Base-by-base conservation (phyloP, 306 rosid species). In the Quercus glauca region DNA sequence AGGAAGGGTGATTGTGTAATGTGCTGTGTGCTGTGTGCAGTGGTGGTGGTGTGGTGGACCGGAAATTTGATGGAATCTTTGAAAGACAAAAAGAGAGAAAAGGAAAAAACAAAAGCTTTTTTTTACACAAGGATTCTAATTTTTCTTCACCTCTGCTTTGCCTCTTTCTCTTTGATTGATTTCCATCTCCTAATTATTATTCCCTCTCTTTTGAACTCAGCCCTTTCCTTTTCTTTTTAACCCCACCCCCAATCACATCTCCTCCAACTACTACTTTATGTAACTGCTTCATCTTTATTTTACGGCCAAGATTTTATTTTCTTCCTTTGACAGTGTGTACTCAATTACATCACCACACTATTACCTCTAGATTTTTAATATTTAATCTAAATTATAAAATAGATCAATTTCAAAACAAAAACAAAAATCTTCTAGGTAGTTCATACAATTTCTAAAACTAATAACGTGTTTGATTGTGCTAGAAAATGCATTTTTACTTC, bases 41-140 rank as follows among this genome's bases (percentile, higher is more conserved):
- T 49, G 17, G 17, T 10, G 65, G 25, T 72, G 88, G 0, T 1
- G 91, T 85, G 94, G 97, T 89, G 91, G 91, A 90, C 97, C 89
- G 78, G 80, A 67, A 85, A 87, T 82, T 84, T 76, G 86, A 91
- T 76, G 89, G 98, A 94, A 94, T 94, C 97, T 90, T 92, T 92
- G 87, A 90, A 89, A 85, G 74, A 78, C 55, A 81, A 73, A 79
- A 71, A 71, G 73, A 41, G 64, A 69, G 76, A 59, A 23, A 19
- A 25, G 31, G 64, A 1, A 6, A 19, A 9, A 64, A 31, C 9
- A 19, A 67, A 33, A 67, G 71, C 25, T 61, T 61, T 8, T 6
- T 19, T 28, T 29, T 28, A 1, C 70, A 64, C 70, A 28, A 15
- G 14, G 53, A 49, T 49, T 49, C 53, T 49, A 49, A 12, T 49